These are phyloP conservation scores for Rosa chinensis DNA, from an alignment of 306 rosid genomes.

Conservation along the genomic window DNA sequence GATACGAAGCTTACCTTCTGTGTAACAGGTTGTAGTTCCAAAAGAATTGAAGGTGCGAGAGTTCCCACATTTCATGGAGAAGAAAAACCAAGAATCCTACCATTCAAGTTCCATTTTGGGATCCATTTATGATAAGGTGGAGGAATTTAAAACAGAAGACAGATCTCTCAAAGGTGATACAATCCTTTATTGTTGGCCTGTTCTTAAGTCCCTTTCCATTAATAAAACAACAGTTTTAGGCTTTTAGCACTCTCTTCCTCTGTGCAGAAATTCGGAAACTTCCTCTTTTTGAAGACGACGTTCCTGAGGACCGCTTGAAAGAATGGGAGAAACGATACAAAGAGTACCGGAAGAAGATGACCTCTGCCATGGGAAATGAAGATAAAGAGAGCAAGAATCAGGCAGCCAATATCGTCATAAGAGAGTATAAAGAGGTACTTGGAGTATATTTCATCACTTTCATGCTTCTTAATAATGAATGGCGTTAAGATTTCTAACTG, in stretches of 20 bases:
- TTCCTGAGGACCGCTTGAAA: slow-evolving; percentile 29
- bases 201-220: background rate
- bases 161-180: slow-evolving; percentile 35
- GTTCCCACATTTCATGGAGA: slow-evolving; percentile 71
- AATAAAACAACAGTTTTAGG: background rate
- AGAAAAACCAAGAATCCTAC: background rate
- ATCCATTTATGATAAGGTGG: slow-evolving; percentile 55
- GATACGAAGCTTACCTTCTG: background rate
- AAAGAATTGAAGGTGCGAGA: slow-evolving; percentile 32
- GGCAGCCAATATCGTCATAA: slow-evolving; percentile 42
- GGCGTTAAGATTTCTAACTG: slow-evolving; percentile 10
- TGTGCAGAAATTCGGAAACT: slow-evolving; percentile 55
- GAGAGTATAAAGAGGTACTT: slow-evolving; percentile 47
- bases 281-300: slow-evolving; percentile 54
- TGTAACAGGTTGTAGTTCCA: slow-evolving; percentile 55
- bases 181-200: background rate
- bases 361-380: slow-evolving; percentile 9
- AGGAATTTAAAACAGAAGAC: slow-evolving; percentile 32
- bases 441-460: background rate
- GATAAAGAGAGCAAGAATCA: slow-evolving; percentile 14
- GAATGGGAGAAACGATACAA: slow-evolving; percentile 39
- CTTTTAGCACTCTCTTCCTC: background rate
- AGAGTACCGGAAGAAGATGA: slow-evolving; percentile 45
- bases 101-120: slow-evolving; percentile 53
- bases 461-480: background rate